A percentile compares a stretch with the other conserved stretches of the same genome.
These are phyloP conservation scores for Sugiyamaella smithiae DNA, from an alignment of 805 yeast genomes.

Conservation along the genomic window DNA sequence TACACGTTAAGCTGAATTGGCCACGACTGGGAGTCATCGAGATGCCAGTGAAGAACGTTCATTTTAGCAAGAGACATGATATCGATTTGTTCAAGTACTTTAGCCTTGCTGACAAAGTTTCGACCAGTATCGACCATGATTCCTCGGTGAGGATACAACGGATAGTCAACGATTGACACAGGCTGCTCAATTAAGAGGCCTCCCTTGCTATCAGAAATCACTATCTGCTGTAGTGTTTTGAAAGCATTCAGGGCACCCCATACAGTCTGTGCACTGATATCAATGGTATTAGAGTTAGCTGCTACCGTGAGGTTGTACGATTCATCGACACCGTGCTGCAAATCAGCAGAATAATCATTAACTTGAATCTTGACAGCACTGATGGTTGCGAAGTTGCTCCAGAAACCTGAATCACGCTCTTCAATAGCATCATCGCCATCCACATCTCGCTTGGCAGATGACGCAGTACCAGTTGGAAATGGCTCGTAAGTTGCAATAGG, in stretches of 20 bases:
- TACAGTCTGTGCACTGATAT: conserved; percentile 34
- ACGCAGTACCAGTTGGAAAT: conserved; percentile 21
- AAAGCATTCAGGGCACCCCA: conserved; percentile 46
- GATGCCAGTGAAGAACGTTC: conserved; percentile 44
- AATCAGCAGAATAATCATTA: conserved; percentile 29
- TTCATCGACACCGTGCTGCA: conserved; percentile 42
- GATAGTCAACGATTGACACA: conserved; percentile 37
- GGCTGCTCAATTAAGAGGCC: conserved; percentile 35
- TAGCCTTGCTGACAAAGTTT: conserved; percentile 34
- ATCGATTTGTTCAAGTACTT: conserved; percentile 39
- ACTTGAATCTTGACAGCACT: conserved; percentile 21
- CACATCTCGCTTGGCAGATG: background rate
- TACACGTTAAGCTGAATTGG: conserved; percentile 35
- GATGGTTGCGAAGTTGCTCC: background rate
- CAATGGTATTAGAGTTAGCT: conserved; percentile 20
- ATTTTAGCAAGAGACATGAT: conserved; percentile 39
- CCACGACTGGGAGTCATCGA: conserved; percentile 43
- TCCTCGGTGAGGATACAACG: conserved; percentile 41
- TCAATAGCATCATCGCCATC: background rate
- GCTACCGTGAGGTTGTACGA: conserved; percentile 33
- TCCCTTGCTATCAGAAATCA: conserved; percentile 21
- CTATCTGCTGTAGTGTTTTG: conserved; percentile 41
- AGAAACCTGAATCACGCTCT: background rate
- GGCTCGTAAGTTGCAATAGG: conserved; percentile 29
- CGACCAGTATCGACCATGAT: conserved; percentile 41